Percentiles rank a stretch among this genome's conserved stretches.
Conservation (phyloP, 768 basidiomycete species). For the Serpula lacrymans region DNA sequence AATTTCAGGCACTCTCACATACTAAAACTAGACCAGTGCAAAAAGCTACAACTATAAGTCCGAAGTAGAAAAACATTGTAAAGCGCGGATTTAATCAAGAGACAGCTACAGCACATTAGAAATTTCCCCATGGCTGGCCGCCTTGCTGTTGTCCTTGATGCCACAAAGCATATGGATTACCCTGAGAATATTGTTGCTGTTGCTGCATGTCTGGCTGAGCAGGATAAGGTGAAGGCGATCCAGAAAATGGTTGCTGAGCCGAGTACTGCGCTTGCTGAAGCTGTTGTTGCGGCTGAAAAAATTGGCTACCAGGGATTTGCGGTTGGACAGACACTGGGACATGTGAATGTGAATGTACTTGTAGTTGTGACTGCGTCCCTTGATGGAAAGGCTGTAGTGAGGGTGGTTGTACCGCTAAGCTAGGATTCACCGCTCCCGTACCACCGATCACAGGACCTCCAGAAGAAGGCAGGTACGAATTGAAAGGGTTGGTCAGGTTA, state of each 20-base stretch:
- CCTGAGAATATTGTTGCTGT: slow-evolving; percentile 18
- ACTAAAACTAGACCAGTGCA: no score
- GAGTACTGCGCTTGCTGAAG: slow-evolving; percentile 22
- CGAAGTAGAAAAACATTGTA: no score
- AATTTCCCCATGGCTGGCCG: no score
- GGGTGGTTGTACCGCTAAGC: neutral
- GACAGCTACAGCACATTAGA: no score
- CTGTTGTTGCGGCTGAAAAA: slow-evolving; percentile 15
- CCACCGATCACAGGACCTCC: neutral
- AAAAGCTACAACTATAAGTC: no score
- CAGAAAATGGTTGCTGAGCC: slow-evolving; percentile 24
- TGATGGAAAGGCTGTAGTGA: slow-evolving; percentile 10
- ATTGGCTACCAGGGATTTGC: slow-evolving; percentile 12
- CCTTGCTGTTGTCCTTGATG: slow-evolving; percentile 9
- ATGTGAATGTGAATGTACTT: slow-evolving; percentile 14
- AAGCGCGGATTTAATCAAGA: no score
- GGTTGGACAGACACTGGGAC: slow-evolving; percentile 24
- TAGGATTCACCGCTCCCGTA: slow-evolving; percentile 1
- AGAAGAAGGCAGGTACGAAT: neutral
- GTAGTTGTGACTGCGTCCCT: slow-evolving; percentile 20
- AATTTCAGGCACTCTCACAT: no score
- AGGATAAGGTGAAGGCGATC: slow-evolving; percentile 6
- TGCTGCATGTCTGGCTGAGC: slow-evolving; percentile 15
- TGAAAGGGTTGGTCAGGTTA: neutral
- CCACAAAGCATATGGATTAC: slow-evolving; percentile 16